These are phyloP conservation scores for Trichaptum fuscoviolaceum DNA, from an alignment of 768 basidiomycete genomes.

Conservation along the genomic window DNA sequence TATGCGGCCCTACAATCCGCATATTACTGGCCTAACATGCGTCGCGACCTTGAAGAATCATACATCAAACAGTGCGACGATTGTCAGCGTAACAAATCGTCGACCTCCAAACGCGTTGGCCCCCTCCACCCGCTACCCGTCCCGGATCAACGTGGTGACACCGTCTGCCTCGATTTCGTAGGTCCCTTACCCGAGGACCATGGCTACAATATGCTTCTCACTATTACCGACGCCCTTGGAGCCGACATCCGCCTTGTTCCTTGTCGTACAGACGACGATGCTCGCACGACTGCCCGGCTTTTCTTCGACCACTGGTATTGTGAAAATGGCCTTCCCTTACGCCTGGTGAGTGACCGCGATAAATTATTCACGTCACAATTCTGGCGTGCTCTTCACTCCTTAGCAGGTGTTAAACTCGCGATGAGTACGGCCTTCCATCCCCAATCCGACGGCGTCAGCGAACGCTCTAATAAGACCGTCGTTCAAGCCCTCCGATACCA, in stretches of 20 bases:
- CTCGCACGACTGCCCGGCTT: constrained; percentile 23
- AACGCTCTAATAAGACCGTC: constrained; percentile 29
- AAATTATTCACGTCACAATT: no score
- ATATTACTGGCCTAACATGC: no score
- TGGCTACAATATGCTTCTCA: no score
- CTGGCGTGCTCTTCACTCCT: no score
- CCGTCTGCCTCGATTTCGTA: constrained; percentile 31
- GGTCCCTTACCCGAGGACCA: constrained; percentile 30
- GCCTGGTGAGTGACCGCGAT: constrained; percentile 29
- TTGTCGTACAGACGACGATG: constrained; percentile 13
- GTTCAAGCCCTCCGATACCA: constrained; percentile 22
- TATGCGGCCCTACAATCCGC: constrained; percentile 18
- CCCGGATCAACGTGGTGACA: constrained; percentile 9
- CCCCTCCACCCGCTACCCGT: constrained; percentile 19
- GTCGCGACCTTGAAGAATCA: no score
- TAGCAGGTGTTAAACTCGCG: no score
- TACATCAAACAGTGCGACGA: no score
- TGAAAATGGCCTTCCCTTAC: constrained; percentile 25
- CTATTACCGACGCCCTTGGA: constrained; percentile 18
- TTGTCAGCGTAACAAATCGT: constrained; percentile 30
- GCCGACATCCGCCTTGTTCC: constrained; percentile 20
- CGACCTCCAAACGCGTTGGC: constrained; percentile 16
- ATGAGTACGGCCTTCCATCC: constrained; percentile 36
- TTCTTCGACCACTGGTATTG: constrained; percentile 26
- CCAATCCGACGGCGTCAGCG: constrained; percentile 30